Evolutionary conservation across 2,329 filamentous ascomycete genomes (phyloP).

Genomic region (Alternaria sp.): DNA sequence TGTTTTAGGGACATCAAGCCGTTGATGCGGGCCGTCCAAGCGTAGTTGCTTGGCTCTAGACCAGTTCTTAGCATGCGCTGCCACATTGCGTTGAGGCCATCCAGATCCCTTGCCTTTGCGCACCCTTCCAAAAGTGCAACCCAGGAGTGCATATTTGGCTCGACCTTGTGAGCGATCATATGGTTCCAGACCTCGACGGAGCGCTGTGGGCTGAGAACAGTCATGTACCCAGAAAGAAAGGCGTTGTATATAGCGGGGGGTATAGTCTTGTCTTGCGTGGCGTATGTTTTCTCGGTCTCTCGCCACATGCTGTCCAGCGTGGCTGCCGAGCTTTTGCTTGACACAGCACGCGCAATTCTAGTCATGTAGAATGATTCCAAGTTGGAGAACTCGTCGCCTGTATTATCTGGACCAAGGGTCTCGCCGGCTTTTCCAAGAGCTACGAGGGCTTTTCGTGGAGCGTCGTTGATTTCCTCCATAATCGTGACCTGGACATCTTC

Average conservation of each 20-base stretch:
- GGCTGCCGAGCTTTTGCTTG: slow-evolving; percentile 14
- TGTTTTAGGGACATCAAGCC: slow-evolving; percentile 66
- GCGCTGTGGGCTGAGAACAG: slow-evolving; percentile 48
- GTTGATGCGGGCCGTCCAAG: slow-evolving; percentile 75
- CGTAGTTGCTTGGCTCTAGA: slow-evolving; percentile 65
- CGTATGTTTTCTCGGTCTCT: slow-evolving; percentile 27
- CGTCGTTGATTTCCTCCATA: slow-evolving; percentile 24
- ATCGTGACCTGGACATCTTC: slow-evolving; percentile 20
- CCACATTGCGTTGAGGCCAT: slow-evolving; percentile 73
- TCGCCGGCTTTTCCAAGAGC: slow-evolving; percentile 14
- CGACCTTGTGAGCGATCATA: slow-evolving; percentile 60
- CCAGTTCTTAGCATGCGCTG: slow-evolving; percentile 63
- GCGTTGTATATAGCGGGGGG: slow-evolving; percentile 48
- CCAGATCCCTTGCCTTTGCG: slow-evolving; percentile 63
- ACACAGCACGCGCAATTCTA: slow-evolving; percentile 34
- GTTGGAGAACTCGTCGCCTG: slow-evolving; percentile 16
- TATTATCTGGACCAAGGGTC: background rate
- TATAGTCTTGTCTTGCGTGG: slow-evolving; percentile 21
- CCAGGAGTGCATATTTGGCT: slow-evolving; percentile 71
- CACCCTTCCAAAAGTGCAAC: slow-evolving; percentile 76
- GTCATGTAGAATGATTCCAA: slow-evolving; percentile 33
- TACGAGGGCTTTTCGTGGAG: slow-evolving; percentile 31
- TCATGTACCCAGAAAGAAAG: slow-evolving; percentile 57
- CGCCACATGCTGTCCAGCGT: slow-evolving; percentile 34
- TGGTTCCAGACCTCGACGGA: slow-evolving; percentile 65